Evolutionary conservation across 2,329 filamentous ascomycete species (phyloP).

Genomic region (Paecilomyces formosus): DNA sequence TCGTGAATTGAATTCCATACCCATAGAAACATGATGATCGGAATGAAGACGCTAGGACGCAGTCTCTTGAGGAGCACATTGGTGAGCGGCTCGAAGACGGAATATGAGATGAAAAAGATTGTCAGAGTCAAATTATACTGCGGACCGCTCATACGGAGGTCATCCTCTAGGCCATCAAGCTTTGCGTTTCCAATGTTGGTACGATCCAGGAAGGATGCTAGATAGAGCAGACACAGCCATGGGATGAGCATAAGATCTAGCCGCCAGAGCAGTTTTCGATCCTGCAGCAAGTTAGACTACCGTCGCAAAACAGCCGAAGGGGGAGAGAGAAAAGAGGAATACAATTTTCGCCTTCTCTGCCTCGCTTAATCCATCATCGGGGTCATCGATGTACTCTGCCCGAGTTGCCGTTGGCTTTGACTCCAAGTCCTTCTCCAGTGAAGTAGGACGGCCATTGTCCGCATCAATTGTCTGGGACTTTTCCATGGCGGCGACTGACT

Average conservation of each 20-base stretch:
- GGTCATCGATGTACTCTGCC: constrained; percentile 33
- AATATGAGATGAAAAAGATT: constrained; percentile 82
- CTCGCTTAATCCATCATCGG: constrained; percentile 57
- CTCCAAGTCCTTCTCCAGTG: neutral
- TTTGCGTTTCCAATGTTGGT: constrained; percentile 74
- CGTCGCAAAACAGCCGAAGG: neutral
- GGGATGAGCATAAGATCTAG: constrained; percentile 39
- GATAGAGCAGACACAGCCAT: constrained; percentile 40
- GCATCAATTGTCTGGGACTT: neutral
- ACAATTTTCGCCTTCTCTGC: constrained; percentile 58
- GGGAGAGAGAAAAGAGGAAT: constrained; percentile 15
- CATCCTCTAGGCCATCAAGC: constrained; percentile 49
- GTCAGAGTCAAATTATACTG: constrained; percentile 70
- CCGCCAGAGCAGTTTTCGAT: constrained; percentile 37
- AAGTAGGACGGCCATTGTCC: neutral
- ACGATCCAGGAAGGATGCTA: constrained; percentile 35
- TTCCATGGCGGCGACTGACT: neutral
- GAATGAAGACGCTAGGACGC: constrained; percentile 71
- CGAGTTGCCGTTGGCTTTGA: constrained; percentile 2
- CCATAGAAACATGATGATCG: constrained; percentile 65
- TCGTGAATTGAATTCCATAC: constrained; percentile 18
- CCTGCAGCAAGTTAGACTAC: constrained; percentile 20
- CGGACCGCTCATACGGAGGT: constrained; percentile 54
- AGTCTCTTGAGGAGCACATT: constrained; percentile 73
- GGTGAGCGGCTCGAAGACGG: constrained; percentile 65